phyloP scores from a whole-genome alignment of 371 early-diverging fungal genomes.

The Mycotypha africana region DNA sequence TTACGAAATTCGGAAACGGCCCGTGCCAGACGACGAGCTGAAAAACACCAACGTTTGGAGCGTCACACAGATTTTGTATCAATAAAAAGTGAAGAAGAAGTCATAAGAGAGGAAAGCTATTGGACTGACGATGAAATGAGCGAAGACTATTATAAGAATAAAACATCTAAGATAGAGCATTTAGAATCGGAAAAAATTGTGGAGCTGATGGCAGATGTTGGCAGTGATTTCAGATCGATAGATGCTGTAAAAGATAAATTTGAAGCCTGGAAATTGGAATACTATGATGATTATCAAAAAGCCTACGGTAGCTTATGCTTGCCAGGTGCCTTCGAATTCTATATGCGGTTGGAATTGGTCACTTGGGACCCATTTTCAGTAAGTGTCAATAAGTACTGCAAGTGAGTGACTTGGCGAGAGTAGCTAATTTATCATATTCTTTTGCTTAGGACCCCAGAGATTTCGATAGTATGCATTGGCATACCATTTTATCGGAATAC shows the following conservation, averaged over 20 bases:
- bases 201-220: constrained; percentile 42
- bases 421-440: neutral
- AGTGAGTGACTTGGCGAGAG: too few species aligned
- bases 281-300: constrained; percentile 60
- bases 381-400: too few species aligned
- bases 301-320: constrained; percentile 66
- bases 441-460: constrained; percentile 25
- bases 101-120: constrained; percentile 32
- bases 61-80: neutral
- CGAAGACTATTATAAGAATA: constrained; percentile 22
- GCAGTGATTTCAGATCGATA: constrained; percentile 50
- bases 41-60: constrained; percentile 16
- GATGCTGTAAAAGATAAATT: constrained; percentile 51
- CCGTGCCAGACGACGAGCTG: constrained; percentile 30
- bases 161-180: constrained; percentile 30
- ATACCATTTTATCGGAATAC: constrained; percentile 38
- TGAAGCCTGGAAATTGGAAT: constrained; percentile 60
- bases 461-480: constrained; percentile 56
- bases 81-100: constrained; percentile 11
- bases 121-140: constrained; percentile 53
- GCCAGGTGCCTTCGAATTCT: constrained; percentile 67
- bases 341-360: constrained; percentile 58
- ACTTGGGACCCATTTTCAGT: constrained; percentile 58
- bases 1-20: constrained; percentile 22
- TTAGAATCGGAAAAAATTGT: constrained; percentile 14